Evolutionary conservation across 305 asterid species (phyloP).

Genomic region (Fraxinus nigra): DNA sequence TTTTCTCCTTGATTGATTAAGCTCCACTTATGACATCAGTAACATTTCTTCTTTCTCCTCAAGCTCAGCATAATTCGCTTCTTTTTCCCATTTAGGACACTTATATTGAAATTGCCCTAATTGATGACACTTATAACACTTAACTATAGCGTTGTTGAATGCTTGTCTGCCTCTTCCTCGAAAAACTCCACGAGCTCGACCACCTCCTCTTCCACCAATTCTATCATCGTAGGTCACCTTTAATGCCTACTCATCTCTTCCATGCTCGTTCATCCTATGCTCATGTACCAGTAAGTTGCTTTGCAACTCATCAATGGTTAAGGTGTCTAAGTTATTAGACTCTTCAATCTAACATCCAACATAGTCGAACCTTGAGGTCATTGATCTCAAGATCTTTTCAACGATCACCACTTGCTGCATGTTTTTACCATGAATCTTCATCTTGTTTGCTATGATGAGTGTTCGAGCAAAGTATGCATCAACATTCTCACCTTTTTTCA

Average conservation of each 20-base stretch:
- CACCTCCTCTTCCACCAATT: background rate
- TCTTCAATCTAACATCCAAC: background rate
- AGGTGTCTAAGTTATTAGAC: background rate
- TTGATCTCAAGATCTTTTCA: background rate
- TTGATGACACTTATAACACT: conserved; percentile 10
- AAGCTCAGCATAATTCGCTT: background rate
- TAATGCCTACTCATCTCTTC: background rate
- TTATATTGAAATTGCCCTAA: background rate
- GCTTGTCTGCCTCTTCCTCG: background rate
- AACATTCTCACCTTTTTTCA: background rate
- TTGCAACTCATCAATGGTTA: background rate
- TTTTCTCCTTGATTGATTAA: background rate
- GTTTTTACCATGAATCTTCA: background rate
- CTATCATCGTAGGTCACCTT: background rate
- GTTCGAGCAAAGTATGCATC: background rate
- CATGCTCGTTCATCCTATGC: background rate
- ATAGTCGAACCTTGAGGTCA: background rate
- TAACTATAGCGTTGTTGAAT: background rate
- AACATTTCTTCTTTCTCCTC: conserved; percentile 7
- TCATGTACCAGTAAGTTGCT: background rate
- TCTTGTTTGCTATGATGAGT: background rate
- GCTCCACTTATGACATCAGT: background rate
- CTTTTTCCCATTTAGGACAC: background rate
- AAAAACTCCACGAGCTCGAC: background rate
- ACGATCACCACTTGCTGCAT: background rate